Percentiles rank a stretch among this genome's conserved stretches.
Conservation (phyloP, 2,329 filamentous ascomycete species). For the Neobulgaria alba region DNA sequence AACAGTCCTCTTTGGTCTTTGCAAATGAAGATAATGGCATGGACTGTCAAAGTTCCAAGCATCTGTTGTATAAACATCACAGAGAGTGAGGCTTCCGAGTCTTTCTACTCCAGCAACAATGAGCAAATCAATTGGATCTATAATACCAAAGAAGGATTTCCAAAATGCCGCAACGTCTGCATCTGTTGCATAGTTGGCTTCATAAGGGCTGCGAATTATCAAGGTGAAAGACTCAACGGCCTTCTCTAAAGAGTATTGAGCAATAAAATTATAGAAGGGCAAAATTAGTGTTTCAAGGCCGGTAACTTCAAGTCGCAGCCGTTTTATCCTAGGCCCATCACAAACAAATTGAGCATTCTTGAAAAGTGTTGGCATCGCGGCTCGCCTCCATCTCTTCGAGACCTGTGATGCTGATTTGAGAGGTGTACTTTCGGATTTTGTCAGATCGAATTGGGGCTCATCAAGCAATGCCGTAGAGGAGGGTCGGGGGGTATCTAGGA, state of each 20-base stretch:
- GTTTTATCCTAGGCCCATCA: slow-evolving; percentile 21
- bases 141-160: slow-evolving; percentile 43
- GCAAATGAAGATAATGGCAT: slow-evolving; percentile 49
- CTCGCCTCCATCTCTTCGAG: slow-evolving; percentile 43
- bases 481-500: slow-evolving; percentile 41
- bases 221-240: slow-evolving; percentile 41
- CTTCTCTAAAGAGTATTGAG: slow-evolving; percentile 24
- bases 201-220: too few relatives aligned
- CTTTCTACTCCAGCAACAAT: slow-evolving; percentile 54
- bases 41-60: slow-evolving; percentile 56
- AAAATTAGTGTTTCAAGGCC: slow-evolving; percentile 10
- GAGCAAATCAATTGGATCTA: slow-evolving; percentile 46
- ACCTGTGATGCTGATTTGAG: slow-evolving; percentile 50
- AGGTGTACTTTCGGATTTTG: slow-evolving; percentile 29
- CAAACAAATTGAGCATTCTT: slow-evolving; percentile 38
- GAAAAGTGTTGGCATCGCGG: slow-evolving; percentile 49
- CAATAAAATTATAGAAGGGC: slow-evolving; percentile 31
- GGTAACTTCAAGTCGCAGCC: slow-evolving; percentile 7
- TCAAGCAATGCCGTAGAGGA: slow-evolving; percentile 40
- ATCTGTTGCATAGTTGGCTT: too few relatives aligned
- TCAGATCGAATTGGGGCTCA: slow-evolving; percentile 39
- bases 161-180: slow-evolving; percentile 41
- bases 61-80: slow-evolving; percentile 47
- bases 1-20: too few relatives aligned
- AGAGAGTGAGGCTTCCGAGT: slow-evolving; percentile 51